Conservation (phyloP, 345 rosid species). For the Arabis alpina region DNA sequence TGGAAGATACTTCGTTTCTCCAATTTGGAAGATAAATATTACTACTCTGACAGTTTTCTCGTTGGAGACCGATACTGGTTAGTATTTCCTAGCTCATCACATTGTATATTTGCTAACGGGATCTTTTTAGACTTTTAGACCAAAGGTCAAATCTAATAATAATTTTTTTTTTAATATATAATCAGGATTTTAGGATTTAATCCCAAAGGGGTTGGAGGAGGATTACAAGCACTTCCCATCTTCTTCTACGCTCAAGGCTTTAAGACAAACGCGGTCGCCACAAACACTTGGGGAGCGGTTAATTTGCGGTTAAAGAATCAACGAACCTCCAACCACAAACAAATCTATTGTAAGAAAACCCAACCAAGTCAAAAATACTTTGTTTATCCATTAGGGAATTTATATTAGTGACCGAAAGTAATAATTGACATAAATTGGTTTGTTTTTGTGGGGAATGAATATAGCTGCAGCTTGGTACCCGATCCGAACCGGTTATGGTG, state of each 20-base stretch:
- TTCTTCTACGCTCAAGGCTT: slow-evolving; percentile 29
- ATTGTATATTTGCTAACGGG: not conserved
- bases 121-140: not conserved
- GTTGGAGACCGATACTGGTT: slow-evolving; percentile 47
- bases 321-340: slow-evolving; percentile 23
- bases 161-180: slow-evolving; percentile 1
- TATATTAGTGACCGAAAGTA: not conserved
- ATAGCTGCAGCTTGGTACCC: slow-evolving; percentile 46
- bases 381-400: not conserved
- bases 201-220: slow-evolving; percentile 40
- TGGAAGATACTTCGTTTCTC: slow-evolving; percentile 47
- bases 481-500: not conserved
- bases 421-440: not conserved
- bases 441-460: not conserved
- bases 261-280: slow-evolving; percentile 18
- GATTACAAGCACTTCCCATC: slow-evolving; percentile 31
- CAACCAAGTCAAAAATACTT: not conserved
- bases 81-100: not conserved
- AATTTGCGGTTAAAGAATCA: slow-evolving; percentile 39
- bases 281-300: slow-evolving; percentile 43
- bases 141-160: not conserved
- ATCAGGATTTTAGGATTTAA: slow-evolving; percentile 44
- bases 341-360: slow-evolving; percentile 30
- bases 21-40: slow-evolving; percentile 20
- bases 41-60: slow-evolving; percentile 30